Evolutionary conservation across 2,329 filamentous ascomycete genomes (phyloP).

Genomic region (Fusarium buxicola): DNA sequence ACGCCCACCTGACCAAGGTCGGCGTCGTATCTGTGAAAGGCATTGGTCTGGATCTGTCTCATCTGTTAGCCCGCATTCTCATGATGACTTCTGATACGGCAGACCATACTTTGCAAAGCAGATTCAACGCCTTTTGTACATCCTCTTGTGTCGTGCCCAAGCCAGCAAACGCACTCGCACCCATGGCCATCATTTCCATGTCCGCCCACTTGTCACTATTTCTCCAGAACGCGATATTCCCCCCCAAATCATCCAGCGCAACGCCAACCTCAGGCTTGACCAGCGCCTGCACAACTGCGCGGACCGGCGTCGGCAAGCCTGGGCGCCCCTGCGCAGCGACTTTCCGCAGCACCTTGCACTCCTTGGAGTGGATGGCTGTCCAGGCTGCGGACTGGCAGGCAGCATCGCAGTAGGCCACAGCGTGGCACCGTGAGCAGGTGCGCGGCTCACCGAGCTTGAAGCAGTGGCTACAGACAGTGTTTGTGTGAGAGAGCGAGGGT

Average conservation of each 20-base stretch:
- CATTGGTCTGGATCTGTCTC: constrained; percentile 68
- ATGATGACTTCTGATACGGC: neutral
- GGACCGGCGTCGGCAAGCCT: constrained; percentile 64
- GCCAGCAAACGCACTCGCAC: constrained; percentile 56
- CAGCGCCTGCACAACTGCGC: constrained; percentile 65
- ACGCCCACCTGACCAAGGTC: constrained; percentile 66
- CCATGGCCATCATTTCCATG: constrained; percentile 61
- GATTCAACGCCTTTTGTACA: constrained; percentile 56
- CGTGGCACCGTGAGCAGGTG: constrained; percentile 65
- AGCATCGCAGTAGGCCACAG: constrained; percentile 65
- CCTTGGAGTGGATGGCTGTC: constrained; percentile 62
- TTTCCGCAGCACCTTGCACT: constrained; percentile 62
- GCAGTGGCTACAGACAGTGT: constrained; percentile 63
- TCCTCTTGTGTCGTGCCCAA: constrained; percentile 51
- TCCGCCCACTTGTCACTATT: constrained; percentile 57
- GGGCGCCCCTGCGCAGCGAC: constrained; percentile 42
- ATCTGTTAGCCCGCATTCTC: constrained; percentile 3
- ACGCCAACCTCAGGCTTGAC: constrained; percentile 51
- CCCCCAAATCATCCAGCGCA: constrained; percentile 57
- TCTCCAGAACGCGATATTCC: constrained; percentile 58
- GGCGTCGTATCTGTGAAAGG: constrained; percentile 67
- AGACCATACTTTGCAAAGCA: constrained; percentile 64
- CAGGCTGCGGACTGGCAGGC: constrained; percentile 68
- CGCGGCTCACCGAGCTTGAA: constrained; percentile 49
- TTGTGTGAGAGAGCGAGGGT: constrained; percentile 57